Percentiles rank a stretch among this genome's conserved stretches.
Evolutionary conservation across 345 rosid species (phyloP).

Genomic region (Xanthoceras sorbifolium): DNA sequence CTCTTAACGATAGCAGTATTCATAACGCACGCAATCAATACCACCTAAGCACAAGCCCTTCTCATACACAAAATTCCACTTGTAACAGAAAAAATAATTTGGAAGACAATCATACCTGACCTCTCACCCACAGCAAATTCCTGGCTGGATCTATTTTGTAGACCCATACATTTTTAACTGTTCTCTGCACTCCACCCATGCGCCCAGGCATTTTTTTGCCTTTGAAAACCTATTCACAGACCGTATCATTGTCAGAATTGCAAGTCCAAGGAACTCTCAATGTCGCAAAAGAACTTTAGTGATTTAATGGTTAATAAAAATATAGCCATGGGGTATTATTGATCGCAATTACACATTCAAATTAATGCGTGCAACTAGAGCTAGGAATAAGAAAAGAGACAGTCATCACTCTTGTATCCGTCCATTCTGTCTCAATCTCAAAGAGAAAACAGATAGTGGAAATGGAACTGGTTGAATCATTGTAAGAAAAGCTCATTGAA

Average conservation of each 20-base stretch:
- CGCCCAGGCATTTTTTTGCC: slow-evolving; percentile 97
- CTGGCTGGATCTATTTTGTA: slow-evolving; percentile 89
- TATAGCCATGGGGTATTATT: not conserved
- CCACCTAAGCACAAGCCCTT: not conserved
- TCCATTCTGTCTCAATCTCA: not conserved
- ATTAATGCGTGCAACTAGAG: not conserved
- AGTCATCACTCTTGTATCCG: not conserved
- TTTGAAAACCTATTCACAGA: slow-evolving; percentile 69
- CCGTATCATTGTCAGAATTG: slow-evolving; percentile 17
- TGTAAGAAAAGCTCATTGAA: not conserved
- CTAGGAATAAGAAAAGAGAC: not conserved
- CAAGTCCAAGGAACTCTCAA: slow-evolving; percentile 7
- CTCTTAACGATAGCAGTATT: not conserved
- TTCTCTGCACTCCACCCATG: slow-evolving; percentile 86
- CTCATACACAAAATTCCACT: not conserved
- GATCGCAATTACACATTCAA: not conserved
- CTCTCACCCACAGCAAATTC: slow-evolving; percentile 92
- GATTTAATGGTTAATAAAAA: not conserved
- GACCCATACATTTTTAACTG: slow-evolving; percentile 91
- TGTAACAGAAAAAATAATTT: slow-evolving; percentile 1
- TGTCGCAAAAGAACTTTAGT: not conserved
- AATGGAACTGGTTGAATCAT: not conserved
- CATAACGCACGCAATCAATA: not conserved
- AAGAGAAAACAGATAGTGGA: not conserved
- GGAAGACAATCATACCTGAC: slow-evolving; percentile 67